Conservation (phyloP, 257 asterid species). For the Ocimum tenuiflorum region DNA sequence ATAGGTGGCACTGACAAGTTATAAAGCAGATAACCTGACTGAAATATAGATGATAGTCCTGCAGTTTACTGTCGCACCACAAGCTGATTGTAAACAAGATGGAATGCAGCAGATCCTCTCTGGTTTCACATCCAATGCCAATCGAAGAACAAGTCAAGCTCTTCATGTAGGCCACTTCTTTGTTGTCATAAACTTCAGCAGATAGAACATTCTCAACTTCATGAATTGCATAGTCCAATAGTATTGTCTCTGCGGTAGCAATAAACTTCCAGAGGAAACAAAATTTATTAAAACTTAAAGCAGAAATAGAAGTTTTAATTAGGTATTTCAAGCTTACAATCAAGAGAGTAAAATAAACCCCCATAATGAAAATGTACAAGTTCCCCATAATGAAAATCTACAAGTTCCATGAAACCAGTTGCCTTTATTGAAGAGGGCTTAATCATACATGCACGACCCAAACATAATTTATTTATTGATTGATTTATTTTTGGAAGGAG, state of each 20-base stretch:
- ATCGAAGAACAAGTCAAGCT: slow-evolving; percentile 50
- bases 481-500: background rate
- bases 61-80: slow-evolving; percentile 82
- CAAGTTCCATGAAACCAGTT: slow-evolving; percentile 8
- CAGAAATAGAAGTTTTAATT: slow-evolving; percentile 9
- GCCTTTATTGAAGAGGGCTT: background rate
- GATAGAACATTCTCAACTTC: slow-evolving; percentile 53
- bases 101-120: slow-evolving; percentile 55
- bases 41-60: slow-evolving; percentile 78
- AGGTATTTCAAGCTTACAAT: slow-evolving; percentile 12
- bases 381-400: background rate
- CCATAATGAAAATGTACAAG: background rate
- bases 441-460: background rate
- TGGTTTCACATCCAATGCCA: slow-evolving; percentile 38
- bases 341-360: background rate
- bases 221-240: slow-evolving; percentile 57
- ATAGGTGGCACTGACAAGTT: slow-evolving; percentile 12
- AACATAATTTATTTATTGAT: background rate
- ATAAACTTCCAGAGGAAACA: slow-evolving; percentile 60
- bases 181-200: slow-evolving; percentile 42
- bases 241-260: slow-evolving; percentile 54
- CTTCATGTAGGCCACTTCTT: slow-evolving; percentile 55
- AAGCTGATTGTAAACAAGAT: slow-evolving; percentile 59
- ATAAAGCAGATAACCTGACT: slow-evolving; percentile 51
- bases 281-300: slow-evolving; percentile 23